Conservation (phyloP, 2,329 filamentous ascomycete species). For the Trichophyton verrucosum region DNA sequence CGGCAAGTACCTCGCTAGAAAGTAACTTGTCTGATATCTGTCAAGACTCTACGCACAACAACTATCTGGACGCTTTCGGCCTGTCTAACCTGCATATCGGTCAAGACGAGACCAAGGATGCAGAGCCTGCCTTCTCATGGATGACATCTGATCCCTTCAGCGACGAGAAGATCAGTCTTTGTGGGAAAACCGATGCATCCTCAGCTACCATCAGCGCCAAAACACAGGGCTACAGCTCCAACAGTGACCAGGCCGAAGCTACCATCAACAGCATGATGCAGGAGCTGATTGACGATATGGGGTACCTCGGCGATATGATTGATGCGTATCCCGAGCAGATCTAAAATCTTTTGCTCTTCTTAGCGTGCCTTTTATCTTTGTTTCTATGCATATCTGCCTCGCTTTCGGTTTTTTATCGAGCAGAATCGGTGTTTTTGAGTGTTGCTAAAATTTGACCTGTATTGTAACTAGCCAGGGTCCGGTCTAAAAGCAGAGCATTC, state of each 20-base stretch:
- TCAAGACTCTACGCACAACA: neutral
- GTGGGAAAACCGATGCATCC: neutral
- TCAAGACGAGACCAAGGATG: neutral
- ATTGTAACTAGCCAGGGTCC: neutral
- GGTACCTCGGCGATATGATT: constrained; percentile 40
- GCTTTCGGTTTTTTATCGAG: neutral
- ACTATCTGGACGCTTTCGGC: neutral
- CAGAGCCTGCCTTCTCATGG: neutral
- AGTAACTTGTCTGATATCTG: neutral
- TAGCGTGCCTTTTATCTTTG: neutral
- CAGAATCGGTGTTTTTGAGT: neutral
- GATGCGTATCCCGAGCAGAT: neutral
- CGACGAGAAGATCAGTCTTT: neutral
- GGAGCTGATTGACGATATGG: constrained; percentile 40
- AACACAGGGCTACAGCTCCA: neutral
- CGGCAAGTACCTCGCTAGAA: neutral
- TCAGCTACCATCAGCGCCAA: neutral
- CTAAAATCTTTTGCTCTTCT: neutral
- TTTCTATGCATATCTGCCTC: neutral
- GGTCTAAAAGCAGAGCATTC: neutral
- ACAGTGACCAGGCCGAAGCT: neutral
- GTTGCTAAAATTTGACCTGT: neutral
- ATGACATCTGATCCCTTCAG: constrained; percentile 1
- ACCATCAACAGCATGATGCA: constrained; percentile 28
- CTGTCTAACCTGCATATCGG: neutral